Evolutionary conservation across 768 basidiomycete species (phyloP).

Genomic region (Russula sp.): DNA sequence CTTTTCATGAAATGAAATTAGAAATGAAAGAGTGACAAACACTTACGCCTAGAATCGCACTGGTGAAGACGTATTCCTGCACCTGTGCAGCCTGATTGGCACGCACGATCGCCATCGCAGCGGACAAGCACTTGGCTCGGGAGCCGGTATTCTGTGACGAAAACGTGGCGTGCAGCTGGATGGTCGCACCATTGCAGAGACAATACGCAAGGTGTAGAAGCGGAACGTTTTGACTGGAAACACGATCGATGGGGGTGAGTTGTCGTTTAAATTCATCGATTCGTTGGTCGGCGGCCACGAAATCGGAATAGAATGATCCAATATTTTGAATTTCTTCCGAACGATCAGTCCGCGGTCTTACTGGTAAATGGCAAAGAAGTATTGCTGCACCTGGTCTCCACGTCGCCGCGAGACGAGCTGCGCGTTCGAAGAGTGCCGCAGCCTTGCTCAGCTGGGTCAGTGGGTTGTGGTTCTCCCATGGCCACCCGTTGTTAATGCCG

Average conservation of each 20-base stretch:
- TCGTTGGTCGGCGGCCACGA: conserved; percentile 34
- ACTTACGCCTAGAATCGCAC: conserved; percentile 23
- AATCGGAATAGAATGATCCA: conserved; percentile 30
- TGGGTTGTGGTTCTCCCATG: conserved; percentile 39
- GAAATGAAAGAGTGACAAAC: background rate
- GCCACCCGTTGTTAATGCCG: conserved; percentile 36
- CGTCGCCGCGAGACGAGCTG: conserved; percentile 49
- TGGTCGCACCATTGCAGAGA: conserved; percentile 34
- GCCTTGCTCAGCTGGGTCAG: conserved; percentile 52
- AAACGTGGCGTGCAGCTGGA: conserved; percentile 36
- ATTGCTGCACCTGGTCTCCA: conserved; percentile 36
- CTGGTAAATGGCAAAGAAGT: background rate
- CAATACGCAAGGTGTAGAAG: conserved; percentile 33
- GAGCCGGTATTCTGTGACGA: conserved; percentile 28
- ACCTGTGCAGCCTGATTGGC: conserved; percentile 13
- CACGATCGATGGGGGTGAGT: conserved; percentile 30
- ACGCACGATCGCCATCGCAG: conserved; percentile 24
- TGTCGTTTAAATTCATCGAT: conserved; percentile 35
- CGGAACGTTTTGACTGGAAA: conserved; percentile 29
- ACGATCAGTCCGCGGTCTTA: background rate
- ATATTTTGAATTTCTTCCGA: conserved; percentile 22
- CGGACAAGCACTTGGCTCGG: conserved; percentile 27
- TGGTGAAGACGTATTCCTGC: conserved; percentile 12
- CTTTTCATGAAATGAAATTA: background rate
- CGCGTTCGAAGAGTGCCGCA: conserved; percentile 55